Base-by-base conservation (phyloP, 768 basidiomycete species). In the Agrocybe pediades region DNA sequence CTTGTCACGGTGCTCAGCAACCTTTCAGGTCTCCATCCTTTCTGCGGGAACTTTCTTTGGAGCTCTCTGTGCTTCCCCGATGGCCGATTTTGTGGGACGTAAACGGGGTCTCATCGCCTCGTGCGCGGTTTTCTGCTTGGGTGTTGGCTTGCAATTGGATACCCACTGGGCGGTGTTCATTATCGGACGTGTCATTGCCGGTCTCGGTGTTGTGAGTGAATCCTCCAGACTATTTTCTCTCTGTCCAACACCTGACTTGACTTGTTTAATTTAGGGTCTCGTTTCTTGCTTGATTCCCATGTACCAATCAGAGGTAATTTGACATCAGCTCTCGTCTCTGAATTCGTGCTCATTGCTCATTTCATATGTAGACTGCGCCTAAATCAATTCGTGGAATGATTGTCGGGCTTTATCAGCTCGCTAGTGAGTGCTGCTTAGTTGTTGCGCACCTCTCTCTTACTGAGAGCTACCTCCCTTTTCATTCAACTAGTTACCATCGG, bases 11-110 rank as follows among this genome's bases (percentile, higher is more conserved):
- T 30, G n/a, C 46, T 20, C 30, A 29, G 2, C 7, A 25, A 1
- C 16, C 20, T 2, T 29, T 21, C 50, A 64, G 62, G 62, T 64
- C 1, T 85, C 83, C 27, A 87, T 90, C 64, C 82, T 92, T 21
- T 92, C 90, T 7, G 90, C 88, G 13, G 92, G 91, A 51, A 93
- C 90, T 23, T 91, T 93, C 79, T 87, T 90, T 56, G 90, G 86
- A 65, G 83, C 83, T 16, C 76, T 90, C 24, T 50, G 73, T n/a
- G 71, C 69, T 15, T 74, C 62, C 39, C 71, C 71, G 16, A 60
- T 71, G 54, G 84, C 60, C 41, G 74, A 69, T 64, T 51, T 48
- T 56, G 48, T 55, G 40, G 88, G 88, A 3, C 76, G 88, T 24
- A 74, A 73, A 61, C 69, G 66, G 66, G 85, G 86, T 42, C 86